Base-by-base conservation (phyloP, 345 rosid genomes). In the Camelina laxa region DNA sequence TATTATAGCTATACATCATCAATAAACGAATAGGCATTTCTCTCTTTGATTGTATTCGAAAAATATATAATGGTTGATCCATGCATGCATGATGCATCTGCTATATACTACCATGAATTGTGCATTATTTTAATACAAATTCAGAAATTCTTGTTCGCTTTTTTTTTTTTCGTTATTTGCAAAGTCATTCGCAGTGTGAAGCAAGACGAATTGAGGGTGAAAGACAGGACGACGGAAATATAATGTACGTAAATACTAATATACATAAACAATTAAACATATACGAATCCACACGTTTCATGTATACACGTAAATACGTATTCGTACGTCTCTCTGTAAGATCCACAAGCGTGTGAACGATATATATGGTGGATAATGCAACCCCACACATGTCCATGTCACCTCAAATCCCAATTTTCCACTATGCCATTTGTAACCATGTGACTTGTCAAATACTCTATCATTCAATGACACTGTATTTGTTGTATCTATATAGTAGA, bases 361-460 rank as follows among this genome's bases (percentile, higher is more conserved):
- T 5, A 22, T 6, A 65, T 7, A n/a, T 13, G 65, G 65, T 65
- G 58, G 72, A 65, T 65, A 35, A 47, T 22, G 51, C 58, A 74
- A 65, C 31, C 66, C 66, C 60, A 66, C 67, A 67, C 67, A 67
- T 59, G 73, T 75, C 78, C 73, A 59, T 67, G 61, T 67, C 73
- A 67, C 79, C 60, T 48, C 66, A 36, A 16, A 19, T 74, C 64
- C 38, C 30, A 19, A 54, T 53, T 53, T 67, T 50, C 61, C 21
- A 72, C 61, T 51, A 51, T 41, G 30, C 22, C 8, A 50, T 38
- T 72, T 73, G 74, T 70, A 58, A 45, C 55, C 66, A 58, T 7
- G 38, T 59, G 67, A 59, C 24, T 47, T 47, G 7, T 70, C 24
- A 17, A 58, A 20, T 54, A 42, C 48, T 33, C 48, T 36, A 59